A percentile compares a stretch with the other conserved stretches of the same genome.
Conservation (phyloP, 129 eudicot species). For the Arctium minus region DNA sequence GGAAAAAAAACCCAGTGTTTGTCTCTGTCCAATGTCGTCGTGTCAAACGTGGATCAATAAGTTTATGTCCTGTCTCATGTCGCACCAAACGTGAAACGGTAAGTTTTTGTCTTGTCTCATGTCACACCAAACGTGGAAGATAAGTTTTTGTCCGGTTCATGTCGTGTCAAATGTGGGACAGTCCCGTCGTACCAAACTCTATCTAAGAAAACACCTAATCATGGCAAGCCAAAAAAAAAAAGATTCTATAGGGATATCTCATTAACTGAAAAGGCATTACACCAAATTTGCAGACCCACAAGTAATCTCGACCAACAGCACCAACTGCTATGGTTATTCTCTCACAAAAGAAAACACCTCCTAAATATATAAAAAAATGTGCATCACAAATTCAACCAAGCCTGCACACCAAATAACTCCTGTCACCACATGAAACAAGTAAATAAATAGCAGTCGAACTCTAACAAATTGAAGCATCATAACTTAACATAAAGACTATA, state of each 20-base stretch:
- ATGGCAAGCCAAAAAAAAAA: neutral
- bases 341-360: neutral
- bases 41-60: too few relatives aligned
- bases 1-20: too few relatives aligned
- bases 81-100: too few relatives aligned
- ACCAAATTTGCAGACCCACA: neutral
- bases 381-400: neutral
- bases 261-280: neutral
- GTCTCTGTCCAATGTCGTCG: too few relatives aligned
- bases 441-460: neutral
- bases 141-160: too few relatives aligned
- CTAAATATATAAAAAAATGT: neutral
- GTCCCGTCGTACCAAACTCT: too few relatives aligned
- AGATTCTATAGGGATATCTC: neutral
- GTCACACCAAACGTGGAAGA: too few relatives aligned
- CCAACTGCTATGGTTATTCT: neutral
- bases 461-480: too few relatives aligned
- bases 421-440: neutral
- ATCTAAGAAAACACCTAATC: neutral
- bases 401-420: neutral
- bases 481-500: too few relatives aligned
- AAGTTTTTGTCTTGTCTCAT: too few relatives aligned
- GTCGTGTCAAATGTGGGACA: too few relatives aligned
- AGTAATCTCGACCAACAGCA: neutral
- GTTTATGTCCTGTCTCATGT: too few relatives aligned